Base-by-base conservation (phyloP, 2,329 filamentous ascomycete genomes). In the Trichoderma lentiforme region DNA sequence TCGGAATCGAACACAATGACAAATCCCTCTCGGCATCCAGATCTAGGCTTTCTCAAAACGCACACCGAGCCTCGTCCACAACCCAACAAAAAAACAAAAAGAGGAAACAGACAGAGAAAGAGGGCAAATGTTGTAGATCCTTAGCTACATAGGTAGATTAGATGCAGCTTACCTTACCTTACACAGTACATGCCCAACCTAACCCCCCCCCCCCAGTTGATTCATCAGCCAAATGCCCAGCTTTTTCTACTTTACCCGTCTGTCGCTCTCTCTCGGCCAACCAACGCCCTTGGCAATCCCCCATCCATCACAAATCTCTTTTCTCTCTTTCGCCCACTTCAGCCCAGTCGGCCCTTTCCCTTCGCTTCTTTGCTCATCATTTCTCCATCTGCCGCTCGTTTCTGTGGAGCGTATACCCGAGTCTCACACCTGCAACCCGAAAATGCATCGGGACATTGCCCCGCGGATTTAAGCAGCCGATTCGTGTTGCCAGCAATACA, bases 271-370 rank as follows among this genome's bases (percentile, higher is more conserved):
- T 24, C 47, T 51, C n/a, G 47, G n/a, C 47, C 47, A 53, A 53
- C 47, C 53, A 28, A n/a, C 24, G 28, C 7, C 26, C 34, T 61
- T 30, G 26, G 36, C 39, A 60, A 57, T n/a, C 77, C 77, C 78
- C 78, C 77, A 68, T 32, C 53, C 66, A 78, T 68, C 47, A 28
- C 28, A 64, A 57, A 43, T 57, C 9, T 51, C 47, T 64, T 63
- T 14, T 30, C 26, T 57, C 26, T 57, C 30, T 15, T 60, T 60
- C 9, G 57, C 57, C 57, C 21, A 14, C 12, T 15, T 60, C 47
- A 73, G 67, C 72, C 73, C 71, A 79, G 75, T 79, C 77, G 77
- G 77, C 73, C 77, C 77, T 78, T 79, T 64, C 32, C 9, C 21
- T 21, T 39, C 64, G n/a, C 51, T 67, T 21, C 15, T 30, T 26